These are phyloP conservation scores for Penicillium sp. DNA, from an alignment of 2,329 filamentous ascomycete species.

Conservation along the genomic window DNA sequence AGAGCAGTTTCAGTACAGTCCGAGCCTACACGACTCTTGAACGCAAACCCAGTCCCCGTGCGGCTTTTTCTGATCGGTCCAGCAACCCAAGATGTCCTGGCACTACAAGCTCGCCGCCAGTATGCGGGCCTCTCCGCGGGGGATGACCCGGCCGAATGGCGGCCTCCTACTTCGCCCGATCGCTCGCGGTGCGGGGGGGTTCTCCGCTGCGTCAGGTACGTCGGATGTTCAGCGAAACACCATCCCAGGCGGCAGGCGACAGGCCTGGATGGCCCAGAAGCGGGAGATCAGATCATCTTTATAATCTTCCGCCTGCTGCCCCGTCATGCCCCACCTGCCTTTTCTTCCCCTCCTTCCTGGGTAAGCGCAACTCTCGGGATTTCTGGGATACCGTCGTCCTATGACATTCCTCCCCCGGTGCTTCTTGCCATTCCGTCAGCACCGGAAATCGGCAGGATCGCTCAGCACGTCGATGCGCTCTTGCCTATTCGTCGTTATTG, in stretches of 20 bases:
- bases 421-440: too few species aligned
- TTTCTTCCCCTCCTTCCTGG: slow-evolving; percentile 1
- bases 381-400: too few species aligned
- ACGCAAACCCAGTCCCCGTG: too few species aligned
- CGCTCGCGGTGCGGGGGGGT: slow-evolving; percentile 16
- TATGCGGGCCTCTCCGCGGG: slow-evolving; percentile 28
- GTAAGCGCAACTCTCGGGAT: neutral
- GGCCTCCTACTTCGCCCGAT: slow-evolving; percentile 22
- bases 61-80: neutral
- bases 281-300: neutral
- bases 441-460: too few species aligned
- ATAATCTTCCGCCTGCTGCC: slow-evolving; percentile 10
- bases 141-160: slow-evolving; percentile 26
- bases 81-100: slow-evolving; percentile 24
- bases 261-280: too few species aligned
- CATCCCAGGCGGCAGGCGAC: too few species aligned
- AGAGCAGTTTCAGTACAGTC: too few species aligned
- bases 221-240: slow-evolving; percentile 7
- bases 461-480: too few species aligned
- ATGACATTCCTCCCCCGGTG: too few species aligned
- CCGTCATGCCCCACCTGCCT: neutral
- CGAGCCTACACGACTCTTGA: too few species aligned
- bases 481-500: too few species aligned
- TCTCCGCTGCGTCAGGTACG: slow-evolving; percentile 26
- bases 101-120: slow-evolving; percentile 26